A percentile compares a stretch with the other conserved stretches of the same genome.
These are phyloP conservation scores for Tetratostichococcus sp. DNA, from an alignment of 139 green algal species.

Conservation along the genomic window DNA sequence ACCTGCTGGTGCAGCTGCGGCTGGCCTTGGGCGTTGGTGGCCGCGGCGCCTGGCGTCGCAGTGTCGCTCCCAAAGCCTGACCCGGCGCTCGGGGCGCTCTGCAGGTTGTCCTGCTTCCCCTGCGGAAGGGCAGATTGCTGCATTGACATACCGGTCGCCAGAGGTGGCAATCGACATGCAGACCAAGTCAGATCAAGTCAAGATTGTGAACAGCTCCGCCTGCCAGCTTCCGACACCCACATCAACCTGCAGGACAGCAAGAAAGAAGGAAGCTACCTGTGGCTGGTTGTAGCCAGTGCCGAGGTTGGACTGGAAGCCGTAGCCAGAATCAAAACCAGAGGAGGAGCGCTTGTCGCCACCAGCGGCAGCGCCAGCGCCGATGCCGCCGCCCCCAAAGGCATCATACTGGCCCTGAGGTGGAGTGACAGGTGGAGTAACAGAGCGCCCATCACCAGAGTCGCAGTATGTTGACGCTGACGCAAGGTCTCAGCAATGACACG, in stretches of 20 bases:
- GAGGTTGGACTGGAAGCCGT: slow-evolving; percentile 1
- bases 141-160: too few relatives aligned
- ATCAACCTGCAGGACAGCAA: too few relatives aligned
- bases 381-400: neutral
- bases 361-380: neutral
- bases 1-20: neutral
- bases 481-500: too few relatives aligned
- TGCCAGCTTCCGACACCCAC: too few relatives aligned
- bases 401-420: neutral
- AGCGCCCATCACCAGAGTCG: too few relatives aligned
- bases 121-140: too few relatives aligned
- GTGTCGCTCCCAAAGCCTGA: neutral
- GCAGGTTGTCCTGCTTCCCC: neutral
- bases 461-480: too few relatives aligned
- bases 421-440: too few relatives aligned
- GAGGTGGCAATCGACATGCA: too few relatives aligned
- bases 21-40: neutral
- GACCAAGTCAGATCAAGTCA: too few relatives aligned
- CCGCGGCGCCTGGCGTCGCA: too few relatives aligned
- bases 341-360: neutral
- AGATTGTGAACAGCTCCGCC: too few relatives aligned
- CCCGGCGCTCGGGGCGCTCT: neutral
- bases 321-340: neutral
- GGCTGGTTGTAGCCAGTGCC: neutral
- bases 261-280: neutral